These are phyloP conservation scores for Coemansia sp. DNA, from an alignment of 192 early-diverging fungal genomes.

Conservation along the genomic window DNA sequence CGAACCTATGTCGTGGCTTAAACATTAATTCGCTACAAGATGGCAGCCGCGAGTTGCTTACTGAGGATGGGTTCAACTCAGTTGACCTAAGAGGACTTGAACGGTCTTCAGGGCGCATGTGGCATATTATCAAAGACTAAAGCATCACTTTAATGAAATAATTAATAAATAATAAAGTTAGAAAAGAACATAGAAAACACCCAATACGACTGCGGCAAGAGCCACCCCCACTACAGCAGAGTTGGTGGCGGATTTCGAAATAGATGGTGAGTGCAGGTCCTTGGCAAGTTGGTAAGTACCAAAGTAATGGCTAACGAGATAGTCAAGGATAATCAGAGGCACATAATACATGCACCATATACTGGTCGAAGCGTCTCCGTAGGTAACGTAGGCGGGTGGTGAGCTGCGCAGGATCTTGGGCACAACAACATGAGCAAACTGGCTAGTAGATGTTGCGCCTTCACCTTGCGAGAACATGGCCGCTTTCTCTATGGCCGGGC, in stretches of 20 bases:
- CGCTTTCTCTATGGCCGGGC: constrained; percentile 47
- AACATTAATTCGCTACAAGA: too few species aligned
- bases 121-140: too few species aligned
- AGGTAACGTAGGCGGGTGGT: constrained; percentile 60
- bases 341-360: constrained; percentile 55
- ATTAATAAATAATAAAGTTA: not conserved
- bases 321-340: constrained; percentile 56
- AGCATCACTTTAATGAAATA: too few species aligned
- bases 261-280: constrained; percentile 3
- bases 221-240: not conserved
- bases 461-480: constrained; percentile 57
- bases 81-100: too few species aligned
- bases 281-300: constrained; percentile 35
- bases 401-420: constrained; percentile 39
- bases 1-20: too few species aligned
- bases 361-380: constrained; percentile 48
- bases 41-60: too few species aligned
- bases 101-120: too few species aligned
- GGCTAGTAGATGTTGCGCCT: constrained; percentile 51
- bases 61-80: too few species aligned
- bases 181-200: not conserved
- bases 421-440: constrained; percentile 62
- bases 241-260: not conserved
- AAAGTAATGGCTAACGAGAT: constrained; percentile 41
- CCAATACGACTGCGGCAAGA: not conserved